Percentiles rank a stretch among this genome's conserved stretches.
Conservation (phyloP, 139 green algal species). For the Pycnococcus provasolii region DNA sequence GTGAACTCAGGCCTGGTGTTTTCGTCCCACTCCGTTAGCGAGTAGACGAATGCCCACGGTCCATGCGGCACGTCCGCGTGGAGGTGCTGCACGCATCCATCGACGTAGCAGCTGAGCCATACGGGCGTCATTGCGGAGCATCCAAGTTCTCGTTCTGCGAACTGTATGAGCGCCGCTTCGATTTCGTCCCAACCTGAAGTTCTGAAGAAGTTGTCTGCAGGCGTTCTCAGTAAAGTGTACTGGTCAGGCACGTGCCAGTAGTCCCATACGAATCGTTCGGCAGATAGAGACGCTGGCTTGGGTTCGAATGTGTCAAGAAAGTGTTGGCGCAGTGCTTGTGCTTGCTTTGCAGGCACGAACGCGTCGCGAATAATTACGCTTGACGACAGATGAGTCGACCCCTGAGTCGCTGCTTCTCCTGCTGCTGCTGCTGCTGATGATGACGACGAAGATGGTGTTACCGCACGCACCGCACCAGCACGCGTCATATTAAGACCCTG, state of each 20-base stretch:
- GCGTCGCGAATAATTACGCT: no score
- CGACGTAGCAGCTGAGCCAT: constrained; percentile 69
- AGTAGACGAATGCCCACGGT: constrained; percentile 72
- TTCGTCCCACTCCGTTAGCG: constrained; percentile 52
- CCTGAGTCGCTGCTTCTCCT: no score
- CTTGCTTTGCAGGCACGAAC: no score
- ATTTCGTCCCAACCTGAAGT: constrained; percentile 38
- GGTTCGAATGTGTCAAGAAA: neutral
- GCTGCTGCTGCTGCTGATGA: no score
- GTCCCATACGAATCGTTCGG: constrained; percentile 31
- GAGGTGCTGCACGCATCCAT: constrained; percentile 34
- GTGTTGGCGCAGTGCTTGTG: no score
- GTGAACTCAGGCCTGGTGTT: constrained; percentile 1
- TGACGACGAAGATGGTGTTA: no score
- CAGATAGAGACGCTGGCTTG: neutral
- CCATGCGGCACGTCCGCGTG: constrained; percentile 37
- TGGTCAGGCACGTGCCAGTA: constrained; percentile 57
- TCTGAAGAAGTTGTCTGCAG: constrained; percentile 49
- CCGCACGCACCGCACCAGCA: no score
- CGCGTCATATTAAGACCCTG: no score
- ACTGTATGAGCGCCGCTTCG: constrained; percentile 52
- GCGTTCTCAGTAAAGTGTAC: constrained; percentile 61
- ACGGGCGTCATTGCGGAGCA: constrained; percentile 65
- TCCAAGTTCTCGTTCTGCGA: constrained; percentile 48
- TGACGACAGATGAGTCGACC: no score